Conservation (phyloP, 2,329 filamentous ascomycete genomes). For the Penicillium sp. region DNA sequence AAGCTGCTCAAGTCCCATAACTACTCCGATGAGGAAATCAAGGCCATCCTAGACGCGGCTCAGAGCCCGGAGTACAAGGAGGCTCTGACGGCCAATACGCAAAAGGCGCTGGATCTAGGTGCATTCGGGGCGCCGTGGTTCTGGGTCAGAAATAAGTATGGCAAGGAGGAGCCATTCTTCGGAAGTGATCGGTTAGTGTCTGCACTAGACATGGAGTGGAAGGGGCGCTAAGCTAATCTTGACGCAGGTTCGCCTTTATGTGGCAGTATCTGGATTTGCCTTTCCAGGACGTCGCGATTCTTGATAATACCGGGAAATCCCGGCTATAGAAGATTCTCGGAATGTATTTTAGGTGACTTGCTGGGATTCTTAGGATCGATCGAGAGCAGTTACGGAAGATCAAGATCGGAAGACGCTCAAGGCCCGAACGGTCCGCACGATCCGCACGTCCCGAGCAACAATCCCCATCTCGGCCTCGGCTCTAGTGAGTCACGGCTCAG, state of each 20-base stretch:
- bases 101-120: constrained; percentile 60
- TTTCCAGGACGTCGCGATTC: constrained; percentile 28
- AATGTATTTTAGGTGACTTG: neutral
- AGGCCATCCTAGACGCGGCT: constrained; percentile 55
- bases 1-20: constrained; percentile 34
- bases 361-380: neutral
- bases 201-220: neutral
- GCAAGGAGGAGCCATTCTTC: constrained; percentile 67
- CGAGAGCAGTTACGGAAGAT: neutral
- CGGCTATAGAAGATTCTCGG: neutral
- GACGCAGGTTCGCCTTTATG: constrained; percentile 50
- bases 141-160: constrained; percentile 56
- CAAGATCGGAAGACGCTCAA: neutral
- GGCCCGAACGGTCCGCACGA: neutral
- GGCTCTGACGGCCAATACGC: constrained; percentile 58
- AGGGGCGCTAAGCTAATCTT: constrained; percentile 1
- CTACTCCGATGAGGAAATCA: constrained; percentile 46
- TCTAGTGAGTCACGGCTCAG: constrained; percentile 14
- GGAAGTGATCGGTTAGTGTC: constrained; percentile 66
- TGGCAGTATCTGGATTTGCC: constrained; percentile 63
- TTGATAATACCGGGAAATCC: constrained; percentile 12
- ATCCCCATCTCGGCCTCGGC: constrained; percentile 11
- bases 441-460: neutral
- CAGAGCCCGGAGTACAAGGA: constrained; percentile 52
- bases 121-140: constrained; percentile 79